Conservation (phyloP, 2,329 filamentous ascomycete species). For the Aspergillus clavatus region DNA sequence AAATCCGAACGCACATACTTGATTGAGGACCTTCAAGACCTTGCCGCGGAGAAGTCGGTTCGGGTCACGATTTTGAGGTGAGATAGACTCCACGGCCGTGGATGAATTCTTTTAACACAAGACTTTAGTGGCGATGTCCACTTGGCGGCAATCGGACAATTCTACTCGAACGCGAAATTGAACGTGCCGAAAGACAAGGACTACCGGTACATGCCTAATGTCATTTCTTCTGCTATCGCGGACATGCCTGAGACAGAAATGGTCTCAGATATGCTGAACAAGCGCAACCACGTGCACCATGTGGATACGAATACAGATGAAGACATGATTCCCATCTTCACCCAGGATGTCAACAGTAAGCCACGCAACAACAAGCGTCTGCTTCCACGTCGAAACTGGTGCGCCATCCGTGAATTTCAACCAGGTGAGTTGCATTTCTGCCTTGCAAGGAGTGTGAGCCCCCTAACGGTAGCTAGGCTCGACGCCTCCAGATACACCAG, state of each 20-base stretch:
- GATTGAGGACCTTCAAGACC: slow-evolving; percentile 84
- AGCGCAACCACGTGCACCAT: slow-evolving; percentile 72
- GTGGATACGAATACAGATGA: slow-evolving; percentile 74
- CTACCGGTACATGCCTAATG: slow-evolving; percentile 93
- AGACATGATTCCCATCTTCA: slow-evolving; percentile 92
- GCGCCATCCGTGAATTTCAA: slow-evolving; percentile 78
- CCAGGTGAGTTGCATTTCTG: slow-evolving; percentile 52
- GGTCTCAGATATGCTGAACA: slow-evolving; percentile 88
- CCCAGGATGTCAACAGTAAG: slow-evolving; percentile 82
- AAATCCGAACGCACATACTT: slow-evolving; percentile 84
- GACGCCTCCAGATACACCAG: slow-evolving; percentile 66
- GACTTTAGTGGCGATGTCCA: slow-evolving; percentile 77
- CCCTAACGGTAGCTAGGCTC: slow-evolving; percentile 53
- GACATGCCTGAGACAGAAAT: slow-evolving; percentile 85
- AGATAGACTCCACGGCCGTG: not conserved
- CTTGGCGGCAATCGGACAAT: slow-evolving; percentile 85
- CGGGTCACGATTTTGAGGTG: slow-evolving; percentile 82
- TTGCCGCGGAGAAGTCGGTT: slow-evolving; percentile 87
- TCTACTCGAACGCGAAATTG: slow-evolving; percentile 86
- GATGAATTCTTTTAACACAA: not conserved
- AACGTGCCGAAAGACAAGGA: slow-evolving; percentile 81
- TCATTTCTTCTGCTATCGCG: slow-evolving; percentile 90
- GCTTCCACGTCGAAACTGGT: slow-evolving; percentile 90
- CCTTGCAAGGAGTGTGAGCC: not conserved
- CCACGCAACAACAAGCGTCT: slow-evolving; percentile 85